Percentiles rank a stretch among this genome's conserved stretches.
Conservation (phyloP, 805 yeast genomes). For the Danielia reshetovae region DNA sequence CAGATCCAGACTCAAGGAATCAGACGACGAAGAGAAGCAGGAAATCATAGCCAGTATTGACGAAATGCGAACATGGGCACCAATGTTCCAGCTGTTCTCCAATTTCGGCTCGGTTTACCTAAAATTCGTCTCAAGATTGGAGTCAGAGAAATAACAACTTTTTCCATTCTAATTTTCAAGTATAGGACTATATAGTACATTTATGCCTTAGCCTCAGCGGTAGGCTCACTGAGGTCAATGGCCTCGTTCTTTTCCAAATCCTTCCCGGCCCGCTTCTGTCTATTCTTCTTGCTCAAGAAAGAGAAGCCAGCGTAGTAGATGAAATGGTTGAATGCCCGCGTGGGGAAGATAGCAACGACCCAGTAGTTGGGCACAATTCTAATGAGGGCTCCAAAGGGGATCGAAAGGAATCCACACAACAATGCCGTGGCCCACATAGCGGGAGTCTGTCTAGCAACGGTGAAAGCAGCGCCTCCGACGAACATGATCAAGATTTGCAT, state of each 20-base stretch:
- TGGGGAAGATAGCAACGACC: slow-evolving; percentile 65
- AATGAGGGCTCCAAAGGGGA: slow-evolving; percentile 75
- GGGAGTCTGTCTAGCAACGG: slow-evolving; percentile 73
- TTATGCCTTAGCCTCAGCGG: neutral
- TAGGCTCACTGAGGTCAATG: neutral
- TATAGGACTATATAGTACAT: neutral
- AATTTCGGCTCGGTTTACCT: slow-evolving; percentile 48
- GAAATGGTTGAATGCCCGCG: slow-evolving; percentile 41
- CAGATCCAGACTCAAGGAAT: slow-evolving; percentile 26
- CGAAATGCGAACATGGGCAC: slow-evolving; percentile 44
- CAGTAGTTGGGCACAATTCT: slow-evolving; percentile 81
- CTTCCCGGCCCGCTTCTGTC: slow-evolving; percentile 9
- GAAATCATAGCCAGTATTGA: slow-evolving; percentile 42
- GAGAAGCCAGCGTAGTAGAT: slow-evolving; percentile 35
- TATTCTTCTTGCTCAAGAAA: slow-evolving; percentile 29
- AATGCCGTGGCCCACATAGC: slow-evolving; percentile 89
- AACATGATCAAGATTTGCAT: slow-evolving; percentile 89
- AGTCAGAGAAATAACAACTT: slow-evolving; percentile 21
- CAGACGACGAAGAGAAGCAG: slow-evolving; percentile 22
- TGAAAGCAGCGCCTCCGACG: slow-evolving; percentile 95
- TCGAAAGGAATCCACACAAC: slow-evolving; percentile 70
- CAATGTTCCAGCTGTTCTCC: slow-evolving; percentile 50
- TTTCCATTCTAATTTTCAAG: neutral
- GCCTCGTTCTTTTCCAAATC: slow-evolving; percentile 18
- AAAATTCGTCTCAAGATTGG: slow-evolving; percentile 44